A percentile compares a stretch with the other conserved stretches of the same genome.
These are phyloP conservation scores for Plasmodium blacklocki DNA, from an alignment of 169 alveolate species.

Conservation along the genomic window DNA sequence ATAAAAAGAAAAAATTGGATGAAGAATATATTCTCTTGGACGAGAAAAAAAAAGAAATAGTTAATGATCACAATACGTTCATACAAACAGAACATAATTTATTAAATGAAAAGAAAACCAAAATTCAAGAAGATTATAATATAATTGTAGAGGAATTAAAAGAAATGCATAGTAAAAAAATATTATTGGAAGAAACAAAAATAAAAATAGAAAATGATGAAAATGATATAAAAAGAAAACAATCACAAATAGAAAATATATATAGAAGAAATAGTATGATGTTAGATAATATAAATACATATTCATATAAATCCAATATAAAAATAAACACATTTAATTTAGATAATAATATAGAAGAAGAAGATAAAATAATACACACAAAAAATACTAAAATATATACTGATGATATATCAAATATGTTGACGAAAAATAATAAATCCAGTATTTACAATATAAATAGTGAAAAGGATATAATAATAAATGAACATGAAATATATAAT, in stretches of 20 bases:
- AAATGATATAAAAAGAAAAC: conserved; percentile 3
- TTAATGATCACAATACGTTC: neutral
- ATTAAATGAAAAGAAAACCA: neutral
- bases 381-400: too few relatives aligned
- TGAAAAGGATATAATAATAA: too few relatives aligned
- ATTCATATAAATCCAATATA: too few relatives aligned
- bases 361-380: too few relatives aligned
- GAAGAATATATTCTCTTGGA: neutral
- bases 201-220: conserved; percentile 1
- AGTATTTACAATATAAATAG: too few relatives aligned
- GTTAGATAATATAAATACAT: neutral
- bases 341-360: too few relatives aligned
- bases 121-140: neutral
- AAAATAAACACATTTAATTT: too few relatives aligned
- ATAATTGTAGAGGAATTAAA: neutral
- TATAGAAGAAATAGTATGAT: conserved; percentile 1
- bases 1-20: conserved; percentile 13
- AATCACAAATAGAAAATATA: neutral
- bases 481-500: too few relatives aligned
- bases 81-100: neutral
- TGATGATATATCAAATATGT: too few relatives aligned
- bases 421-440: too few relatives aligned
- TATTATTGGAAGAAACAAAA: conserved; percentile 4
- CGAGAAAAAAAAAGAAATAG: conserved; percentile 11
- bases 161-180: neutral